A percentile compares a stretch with the other conserved stretches of the same genome.
phyloP scores from a whole-genome alignment of 768 basidiomycete species.

The Panaeolus cyanescens region DNA sequence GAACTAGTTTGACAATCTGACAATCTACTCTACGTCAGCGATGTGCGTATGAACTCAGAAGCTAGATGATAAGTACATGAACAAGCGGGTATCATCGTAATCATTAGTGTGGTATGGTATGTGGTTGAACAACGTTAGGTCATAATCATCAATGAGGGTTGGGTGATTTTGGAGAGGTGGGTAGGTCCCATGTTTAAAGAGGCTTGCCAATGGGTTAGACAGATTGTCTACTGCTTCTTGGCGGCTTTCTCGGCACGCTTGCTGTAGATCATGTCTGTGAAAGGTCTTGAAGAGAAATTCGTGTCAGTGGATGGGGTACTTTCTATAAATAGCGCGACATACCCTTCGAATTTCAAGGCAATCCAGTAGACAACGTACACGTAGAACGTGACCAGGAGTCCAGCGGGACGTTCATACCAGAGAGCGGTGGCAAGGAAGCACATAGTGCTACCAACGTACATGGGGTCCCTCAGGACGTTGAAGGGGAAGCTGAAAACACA shows the following conservation, averaged over 20 bases:
- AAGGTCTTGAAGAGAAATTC: no score
- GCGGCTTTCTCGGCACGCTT: slow-evolving; percentile 43
- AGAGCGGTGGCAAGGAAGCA: slow-evolving; percentile 86
- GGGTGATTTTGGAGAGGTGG: slow-evolving; percentile 4
- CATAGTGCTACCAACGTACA: slow-evolving; percentile 96
- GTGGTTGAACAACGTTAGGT: slow-evolving; percentile 1
- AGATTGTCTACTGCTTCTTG: slow-evolving; percentile 15
- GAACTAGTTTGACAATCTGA: background rate
- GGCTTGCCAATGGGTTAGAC: background rate
- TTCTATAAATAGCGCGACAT: slow-evolving; percentile 26
- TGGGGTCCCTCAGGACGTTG: slow-evolving; percentile 89
- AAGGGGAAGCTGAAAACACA: slow-evolving; percentile 74
- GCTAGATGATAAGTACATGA: background rate
- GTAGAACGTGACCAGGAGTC: slow-evolving; percentile 75
- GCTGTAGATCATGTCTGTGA: slow-evolving; percentile 82
- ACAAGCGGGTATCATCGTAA: slow-evolving; percentile 1
- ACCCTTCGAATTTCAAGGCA: slow-evolving; percentile 92
- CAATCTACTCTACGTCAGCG: slow-evolving; percentile 1
- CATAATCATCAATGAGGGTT: background rate
- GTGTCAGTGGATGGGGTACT: slow-evolving; percentile 4
- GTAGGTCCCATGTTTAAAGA: slow-evolving; percentile 1
- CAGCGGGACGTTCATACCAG: slow-evolving; percentile 88
- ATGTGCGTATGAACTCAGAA: background rate
- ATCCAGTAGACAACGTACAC: slow-evolving; percentile 85
- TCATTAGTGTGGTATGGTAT: background rate